Evolutionary conservation across 2,329 filamentous ascomycete genomes (phyloP), one percentile per base, ranked within the genome.

Genomic region (Aspergillus ruber): DNA sequence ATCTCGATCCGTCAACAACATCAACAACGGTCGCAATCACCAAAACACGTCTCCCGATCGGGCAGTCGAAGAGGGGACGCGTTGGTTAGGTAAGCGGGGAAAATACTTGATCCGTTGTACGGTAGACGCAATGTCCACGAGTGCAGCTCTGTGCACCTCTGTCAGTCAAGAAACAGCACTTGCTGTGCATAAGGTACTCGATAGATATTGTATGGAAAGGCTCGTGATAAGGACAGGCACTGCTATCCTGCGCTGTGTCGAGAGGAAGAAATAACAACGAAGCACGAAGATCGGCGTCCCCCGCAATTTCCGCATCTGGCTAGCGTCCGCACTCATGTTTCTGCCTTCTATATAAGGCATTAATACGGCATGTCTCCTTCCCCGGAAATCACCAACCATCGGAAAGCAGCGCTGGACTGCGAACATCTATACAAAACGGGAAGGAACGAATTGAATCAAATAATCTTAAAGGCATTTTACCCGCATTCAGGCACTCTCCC

Each of bases 1-100:
- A 29, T 29, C 17, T 36, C 33, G 12, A 15, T n/a, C 33, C 9
- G n/a, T 15, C n/a, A 36, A n/a, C 3, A 18, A 36, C 36, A 3
- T 21, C 36, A 20, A 18, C 17, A 17, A 18, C 15, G 5, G 10
- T 20, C 36, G 17, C 17, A 15, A 12, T 18, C 15, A 44, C 44
- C 54, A 64, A 67, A 67, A 68, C 65, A 67, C 65, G 52, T 58
- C 59, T 64, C 65, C 65, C 59, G 48, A 66, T 63, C 50, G 48
- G 63, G 65, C 59, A 64, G 57, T 42, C 51, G 45, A 45, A 43
- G 44, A 25, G 43, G 46, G 46, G 45, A 43, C 21, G 49, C 47
- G 17, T 44, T 15, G 40, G 44, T 55, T 59, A 56, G 39, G 44
- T 57, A 46, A 56, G 21, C 44, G 7, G 33, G 8, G 44, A 23